Percentiles rank a stretch among this genome's conserved stretches.
These are phyloP conservation scores for Penicillium fuscoglaucum DNA, from an alignment of 2,329 filamentous ascomycete species.

Conservation along the genomic window DNA sequence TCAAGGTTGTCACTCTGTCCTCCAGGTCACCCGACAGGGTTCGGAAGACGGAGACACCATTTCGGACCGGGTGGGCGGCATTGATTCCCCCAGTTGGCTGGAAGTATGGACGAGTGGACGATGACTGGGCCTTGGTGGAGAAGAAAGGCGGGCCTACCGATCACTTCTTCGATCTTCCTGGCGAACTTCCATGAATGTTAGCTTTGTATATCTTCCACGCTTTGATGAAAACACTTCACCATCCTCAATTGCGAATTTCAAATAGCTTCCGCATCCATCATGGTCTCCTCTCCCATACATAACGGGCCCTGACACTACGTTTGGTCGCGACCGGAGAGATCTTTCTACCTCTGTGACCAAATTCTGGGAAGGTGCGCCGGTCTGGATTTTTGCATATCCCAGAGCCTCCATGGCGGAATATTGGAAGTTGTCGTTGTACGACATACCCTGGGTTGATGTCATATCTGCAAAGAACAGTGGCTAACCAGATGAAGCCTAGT, in stretches of 20 bases:
- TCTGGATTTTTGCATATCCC: not conserved
- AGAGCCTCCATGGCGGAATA: not conserved
- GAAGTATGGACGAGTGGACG: not conserved
- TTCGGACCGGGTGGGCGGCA: conserved; percentile 4
- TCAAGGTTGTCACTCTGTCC: not conserved
- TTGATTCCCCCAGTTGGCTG: not conserved
- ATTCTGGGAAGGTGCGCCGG: not conserved
- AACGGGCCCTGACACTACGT: not conserved
- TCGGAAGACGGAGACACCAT: conserved; percentile 1
- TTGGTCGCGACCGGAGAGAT: not conserved
- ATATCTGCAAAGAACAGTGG: not conserved
- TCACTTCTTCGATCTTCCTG: not conserved
- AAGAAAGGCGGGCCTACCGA: not conserved
- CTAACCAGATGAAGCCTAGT: not conserved
- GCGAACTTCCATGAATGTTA: not conserved
- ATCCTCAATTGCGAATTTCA: not conserved
- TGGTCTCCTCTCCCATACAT: not conserved
- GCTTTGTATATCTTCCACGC: not conserved
- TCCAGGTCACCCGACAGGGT: not conserved
- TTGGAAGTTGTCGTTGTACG: not conserved
- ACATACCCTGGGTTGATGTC: not conserved
- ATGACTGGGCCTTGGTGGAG: not conserved
- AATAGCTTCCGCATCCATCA: not conserved
- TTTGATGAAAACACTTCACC: not conserved
- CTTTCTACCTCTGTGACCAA: not conserved